Evolutionary conservation across 164 flowering plant genomes (phyloP).

Genomic region (Annona cherimola): DNA sequence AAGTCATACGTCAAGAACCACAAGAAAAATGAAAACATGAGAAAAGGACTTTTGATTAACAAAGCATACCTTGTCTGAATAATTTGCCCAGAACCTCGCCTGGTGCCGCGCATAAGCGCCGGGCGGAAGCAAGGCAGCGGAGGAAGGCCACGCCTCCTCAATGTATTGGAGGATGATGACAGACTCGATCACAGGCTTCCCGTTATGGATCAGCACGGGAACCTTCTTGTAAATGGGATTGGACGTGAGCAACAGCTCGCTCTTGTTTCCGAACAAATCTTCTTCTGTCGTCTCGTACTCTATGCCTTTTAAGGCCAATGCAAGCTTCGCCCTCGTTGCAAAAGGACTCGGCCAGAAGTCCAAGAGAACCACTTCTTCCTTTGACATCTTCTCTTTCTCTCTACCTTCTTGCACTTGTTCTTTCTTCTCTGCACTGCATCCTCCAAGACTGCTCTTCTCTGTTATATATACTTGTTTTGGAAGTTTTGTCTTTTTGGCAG

Average conservation of each 20-base stretch:
- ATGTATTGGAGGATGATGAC: slow-evolving; percentile 37
- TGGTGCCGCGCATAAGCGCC: slow-evolving; percentile 32
- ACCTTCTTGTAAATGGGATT: slow-evolving; percentile 48
- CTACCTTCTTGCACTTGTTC: background rate
- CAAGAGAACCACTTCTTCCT: slow-evolving; percentile 30
- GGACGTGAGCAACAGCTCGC: slow-evolving; percentile 41
- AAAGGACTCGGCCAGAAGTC: slow-evolving; percentile 47
- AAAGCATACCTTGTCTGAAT: slow-evolving; percentile 29
- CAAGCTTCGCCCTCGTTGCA: slow-evolving; percentile 38
- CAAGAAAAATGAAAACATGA: too few relatives aligned
- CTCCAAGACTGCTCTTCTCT: background rate
- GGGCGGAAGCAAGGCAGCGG: slow-evolving; percentile 40
- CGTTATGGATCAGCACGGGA: slow-evolving; percentile 46
- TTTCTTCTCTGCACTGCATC: background rate
- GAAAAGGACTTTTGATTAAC: too few relatives aligned
- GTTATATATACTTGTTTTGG: background rate
- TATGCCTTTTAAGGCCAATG: slow-evolving; percentile 43
- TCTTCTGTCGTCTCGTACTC: slow-evolving; percentile 24
- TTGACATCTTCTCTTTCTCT: slow-evolving; percentile 15
- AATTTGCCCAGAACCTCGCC: slow-evolving; percentile 55
- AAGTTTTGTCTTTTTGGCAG: background rate
- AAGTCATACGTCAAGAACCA: too few relatives aligned
- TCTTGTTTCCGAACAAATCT: slow-evolving; percentile 37
- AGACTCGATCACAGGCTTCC: slow-evolving; percentile 41
- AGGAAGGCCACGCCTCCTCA: slow-evolving; percentile 48